Evolutionary conservation across 768 basidiomycete genomes (phyloP), one percentile per base, ranked within the genome.

Genomic region (Crepidotus variabilis): DNA sequence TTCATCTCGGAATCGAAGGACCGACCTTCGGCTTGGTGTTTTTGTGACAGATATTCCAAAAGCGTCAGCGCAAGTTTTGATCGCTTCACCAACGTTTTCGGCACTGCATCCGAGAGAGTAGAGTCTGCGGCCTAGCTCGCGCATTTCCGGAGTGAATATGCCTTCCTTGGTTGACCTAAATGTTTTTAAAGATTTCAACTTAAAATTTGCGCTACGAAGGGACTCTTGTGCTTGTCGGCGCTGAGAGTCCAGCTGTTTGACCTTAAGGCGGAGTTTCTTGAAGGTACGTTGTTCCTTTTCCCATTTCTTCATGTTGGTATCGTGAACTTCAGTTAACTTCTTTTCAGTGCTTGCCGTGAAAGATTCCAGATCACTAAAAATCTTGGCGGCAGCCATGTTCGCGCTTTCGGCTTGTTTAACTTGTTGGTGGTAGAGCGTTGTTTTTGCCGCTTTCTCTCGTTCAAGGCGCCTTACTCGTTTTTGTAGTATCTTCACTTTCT

Each of bases 21-120:
- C 63, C 7, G 57, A 61, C 2, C 55, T 54, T 18, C 53, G n/a
- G 43, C 51, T 45, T n/a, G 39, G 36, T 35, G 39, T 4, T 14
- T 21, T 18, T 7, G 51, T 52, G 11, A 61, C 57, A 13, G 20
- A 13, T n/a, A 63, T 35, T 32, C 57, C 57, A 47, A 60, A 58
- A 0, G 55, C 58, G 16, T 61, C 46, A 0, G 53, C 55, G 18
- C 61, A 61, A 1, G 51, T 47, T 3, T 32, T 8, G 7, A 59
- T 61, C 2, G 55, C 61, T 14, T 56, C 39, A 0, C 43, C 58
- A 46, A 61, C 52, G 21, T 52, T 46, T 20, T 61, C 57, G 1
- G 34, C 49, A 13, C 58, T 39, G 22, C 55, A 61, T 13, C 61
- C 58, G 22, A 58, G 58, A 2, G 52, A 47, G 14, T 56, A 23